phyloP scores from a whole-genome alignment of 2,329 filamentous ascomycete genomes.

The Herpomyces periplanetae region DNA sequence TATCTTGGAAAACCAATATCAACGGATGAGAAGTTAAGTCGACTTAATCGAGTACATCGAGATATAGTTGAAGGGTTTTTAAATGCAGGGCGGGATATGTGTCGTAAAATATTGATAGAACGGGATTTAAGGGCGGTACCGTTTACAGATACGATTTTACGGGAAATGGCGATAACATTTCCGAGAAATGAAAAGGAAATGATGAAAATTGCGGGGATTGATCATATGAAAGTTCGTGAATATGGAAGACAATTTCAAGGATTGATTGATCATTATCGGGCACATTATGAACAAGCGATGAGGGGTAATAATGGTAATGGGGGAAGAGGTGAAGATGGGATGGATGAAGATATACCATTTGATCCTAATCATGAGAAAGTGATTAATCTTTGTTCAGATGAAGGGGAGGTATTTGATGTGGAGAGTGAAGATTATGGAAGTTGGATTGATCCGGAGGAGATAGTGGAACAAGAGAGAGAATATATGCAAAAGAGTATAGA shows the following conservation, averaged over 20 bases:
- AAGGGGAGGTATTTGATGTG: too few species aligned
- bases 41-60: slow-evolving; percentile 17
- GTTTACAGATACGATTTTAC: slow-evolving; percentile 27
- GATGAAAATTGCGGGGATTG: slow-evolving; percentile 20
- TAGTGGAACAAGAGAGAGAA: too few species aligned
- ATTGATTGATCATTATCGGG: slow-evolving; percentile 12
- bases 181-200: slow-evolving; percentile 21
- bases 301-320: too few species aligned
- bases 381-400: too few species aligned
- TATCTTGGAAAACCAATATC: slow-evolving; percentile 17
- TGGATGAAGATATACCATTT: too few species aligned
- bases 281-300: slow-evolving; percentile 10
- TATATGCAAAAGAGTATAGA: too few species aligned
- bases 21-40: slow-evolving; percentile 13
- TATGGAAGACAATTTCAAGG: slow-evolving; percentile 20
- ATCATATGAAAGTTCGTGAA: slow-evolving; percentile 17
- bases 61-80: slow-evolving; percentile 24
- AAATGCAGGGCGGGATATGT: slow-evolving; percentile 16
- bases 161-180: slow-evolving; percentile 30
- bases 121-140: slow-evolving; percentile 15
- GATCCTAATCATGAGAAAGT: too few species aligned
- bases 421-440: too few species aligned
- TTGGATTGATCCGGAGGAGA: too few species aligned
- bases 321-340: too few species aligned
- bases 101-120: slow-evolving; percentile 19